Base-by-base conservation (phyloP, 2,329 filamentous ascomycete genomes). In the Fusarium palustre region DNA sequence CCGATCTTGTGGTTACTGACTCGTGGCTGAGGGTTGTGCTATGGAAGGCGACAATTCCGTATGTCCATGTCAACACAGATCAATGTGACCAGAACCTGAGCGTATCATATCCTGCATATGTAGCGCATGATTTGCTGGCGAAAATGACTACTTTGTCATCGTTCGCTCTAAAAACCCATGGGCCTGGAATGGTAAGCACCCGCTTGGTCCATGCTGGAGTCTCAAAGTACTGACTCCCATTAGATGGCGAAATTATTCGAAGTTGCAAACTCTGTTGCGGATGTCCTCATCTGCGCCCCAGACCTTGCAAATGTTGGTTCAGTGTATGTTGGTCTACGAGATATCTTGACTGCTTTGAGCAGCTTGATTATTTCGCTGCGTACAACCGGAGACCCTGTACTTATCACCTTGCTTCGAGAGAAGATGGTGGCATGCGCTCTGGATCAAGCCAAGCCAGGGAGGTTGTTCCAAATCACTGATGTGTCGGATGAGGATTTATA, bases 171-270 rank as follows among this genome's bases (percentile, higher is more conserved):
- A 61, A 66, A 20, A 53, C 61, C 2, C 63, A 66, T 15, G 63
- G 63, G 5, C 63, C 63, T 0, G 63, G 63, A 25, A 66, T 66
- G 63, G 63, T 61, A 18, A 31, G 30, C 9, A 6, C 3, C 2
- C 20, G 6, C 7, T 4, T 12, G 3, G 1, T 24, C 2, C 5
- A 12, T 24, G 5, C 5, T 3, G 6, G 11, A 10, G 9, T 13
- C 22, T 8, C 11, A 25, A 13, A 22, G 41, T 47, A 28, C 16
- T 61, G 12, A 33, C 31, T 20, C 7, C 1, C 18, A 28, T 4
- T 4, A 66, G 63, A 58, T 66, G 41, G 57, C 64, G 5, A 66
- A 66, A 36, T 3, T 66, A 8, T 66, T 66, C 28, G 64, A 66
- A n/a, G 63, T 66, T 13, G 63, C 64, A 24, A 67, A 49, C 49